These are phyloP conservation scores for Aspergillus incahuasiensis DNA, from an alignment of 495 filamentous ascomycete species.

Conservation along the genomic window DNA sequence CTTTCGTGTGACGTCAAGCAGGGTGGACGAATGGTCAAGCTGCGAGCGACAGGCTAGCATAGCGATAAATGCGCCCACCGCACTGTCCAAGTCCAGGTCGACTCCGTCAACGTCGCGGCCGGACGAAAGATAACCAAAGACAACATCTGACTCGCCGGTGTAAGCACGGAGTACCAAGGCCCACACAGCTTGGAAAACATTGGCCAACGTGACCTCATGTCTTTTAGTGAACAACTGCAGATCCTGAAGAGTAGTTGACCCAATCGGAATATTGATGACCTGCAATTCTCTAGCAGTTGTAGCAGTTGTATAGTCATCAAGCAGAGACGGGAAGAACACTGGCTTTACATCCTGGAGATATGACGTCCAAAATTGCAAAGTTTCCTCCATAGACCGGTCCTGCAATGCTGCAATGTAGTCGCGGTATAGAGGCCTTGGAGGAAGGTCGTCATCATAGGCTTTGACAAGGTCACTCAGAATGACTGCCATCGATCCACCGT, in stretches of 20 bases:
- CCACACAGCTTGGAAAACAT: neutral
- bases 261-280: neutral
- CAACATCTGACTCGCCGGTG: constrained; percentile 4
- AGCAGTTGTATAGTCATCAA: neutral
- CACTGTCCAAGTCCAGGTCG: neutral
- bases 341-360: neutral
- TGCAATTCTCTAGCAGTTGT: neutral
- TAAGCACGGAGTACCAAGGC: neutral
- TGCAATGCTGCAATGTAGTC: neutral
- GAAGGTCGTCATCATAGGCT: neutral
- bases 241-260: neutral
- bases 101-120: constrained; percentile 27
- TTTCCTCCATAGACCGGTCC: neutral
- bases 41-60: constrained; percentile 24
- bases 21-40: neutral
- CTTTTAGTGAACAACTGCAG: neutral
- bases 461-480: neutral
- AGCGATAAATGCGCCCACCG: constrained; percentile 37
- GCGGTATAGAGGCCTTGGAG: neutral
- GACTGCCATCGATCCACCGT: neutral
- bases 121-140: constrained; percentile 34
- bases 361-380: neutral
- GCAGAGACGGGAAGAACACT: neutral
- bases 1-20: neutral
- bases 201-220: neutral